A percentile compares a stretch with the other conserved stretches of the same genome.
Conservation (phyloP, 2,329 filamentous ascomycete genomes). For the Penicillium occitanis region DNA sequence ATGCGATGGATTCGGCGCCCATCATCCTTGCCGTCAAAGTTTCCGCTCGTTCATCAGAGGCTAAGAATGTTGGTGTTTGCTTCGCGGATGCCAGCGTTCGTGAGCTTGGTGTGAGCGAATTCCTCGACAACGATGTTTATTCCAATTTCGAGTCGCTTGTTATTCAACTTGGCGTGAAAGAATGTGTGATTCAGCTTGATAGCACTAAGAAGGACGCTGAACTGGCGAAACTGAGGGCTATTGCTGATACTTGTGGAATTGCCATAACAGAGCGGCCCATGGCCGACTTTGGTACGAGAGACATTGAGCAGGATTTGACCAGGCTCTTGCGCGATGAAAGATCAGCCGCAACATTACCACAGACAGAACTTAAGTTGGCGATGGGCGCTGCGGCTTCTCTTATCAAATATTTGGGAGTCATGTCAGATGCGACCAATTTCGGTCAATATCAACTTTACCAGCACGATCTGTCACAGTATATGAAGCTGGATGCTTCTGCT, state of each 20-base stretch:
- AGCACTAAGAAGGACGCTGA: slow-evolving; percentile 81
- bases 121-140: slow-evolving; percentile 97
- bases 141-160: slow-evolving; percentile 96
- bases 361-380: slow-evolving; percentile 89
- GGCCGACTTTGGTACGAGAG: slow-evolving; percentile 78
- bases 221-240: slow-evolving; percentile 78
- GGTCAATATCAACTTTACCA: slow-evolving; percentile 97
- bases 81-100: slow-evolving; percentile 96
- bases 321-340: slow-evolving; percentile 84
- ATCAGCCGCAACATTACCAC: slow-evolving; percentile 72
- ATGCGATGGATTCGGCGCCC: slow-evolving; percentile 79
- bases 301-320: slow-evolving; percentile 93
- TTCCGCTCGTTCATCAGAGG: slow-evolving; percentile 80
- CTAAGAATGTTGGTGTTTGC: slow-evolving; percentile 85
- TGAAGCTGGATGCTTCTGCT: slow-evolving; percentile 96
- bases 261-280: slow-evolving; percentile 77
- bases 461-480: slow-evolving; percentile 93
- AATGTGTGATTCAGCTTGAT: slow-evolving; percentile 84
- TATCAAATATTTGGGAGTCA: slow-evolving; percentile 88
- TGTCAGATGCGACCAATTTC: slow-evolving; percentile 92
- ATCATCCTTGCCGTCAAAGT: slow-evolving; percentile 96
- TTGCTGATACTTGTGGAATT: slow-evolving; percentile 89
- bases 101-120: slow-evolving; percentile 94
- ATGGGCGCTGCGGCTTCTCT: slow-evolving; percentile 93
- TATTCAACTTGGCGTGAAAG: slow-evolving; percentile 93